Evolutionary conservation across 129 eudicot genomes (phyloP).

Genomic region (Silybum marianum): DNA sequence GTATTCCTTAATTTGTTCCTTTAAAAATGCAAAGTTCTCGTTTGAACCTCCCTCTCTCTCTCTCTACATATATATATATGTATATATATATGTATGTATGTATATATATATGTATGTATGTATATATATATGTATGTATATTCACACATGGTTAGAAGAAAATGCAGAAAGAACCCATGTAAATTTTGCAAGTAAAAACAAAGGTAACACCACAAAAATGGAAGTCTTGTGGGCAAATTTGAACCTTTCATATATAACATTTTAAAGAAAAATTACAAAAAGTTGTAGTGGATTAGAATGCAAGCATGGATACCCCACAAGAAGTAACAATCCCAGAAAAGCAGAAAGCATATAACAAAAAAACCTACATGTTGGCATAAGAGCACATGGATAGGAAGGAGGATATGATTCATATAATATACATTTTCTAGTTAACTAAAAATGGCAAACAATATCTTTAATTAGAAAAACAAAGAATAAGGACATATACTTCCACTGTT

Average conservation of each 20-base stretch:
- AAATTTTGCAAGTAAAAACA: not conserved
- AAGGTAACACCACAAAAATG: not conserved
- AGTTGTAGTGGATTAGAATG: not conserved
- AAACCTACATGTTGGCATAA: not conserved
- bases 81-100: no score
- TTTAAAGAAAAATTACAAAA: not conserved
- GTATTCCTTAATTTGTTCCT: no score
- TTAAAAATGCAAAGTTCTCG: no score
- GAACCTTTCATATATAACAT: not conserved
- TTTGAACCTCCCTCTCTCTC: no score
- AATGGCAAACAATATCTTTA: not conserved
- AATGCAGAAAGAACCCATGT: not conserved
- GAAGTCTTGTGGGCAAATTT: not conserved
- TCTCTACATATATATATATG: no score
- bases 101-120: no score
- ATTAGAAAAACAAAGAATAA: not conserved
- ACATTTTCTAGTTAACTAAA: not conserved
- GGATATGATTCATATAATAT: not conserved
- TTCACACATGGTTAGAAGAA: not conserved
- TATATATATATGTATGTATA: no score
- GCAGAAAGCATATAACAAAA: not conserved
- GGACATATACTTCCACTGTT: slow-evolving; percentile 19
- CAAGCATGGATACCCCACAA: not conserved
- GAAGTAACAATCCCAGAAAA: not conserved
- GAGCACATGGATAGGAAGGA: not conserved